A percentile compares a stretch with the other conserved stretches of the same genome.
Evolutionary conservation across 495 filamentous ascomycete species (phyloP).

Genomic region (Penicillium dipodomyicola): DNA sequence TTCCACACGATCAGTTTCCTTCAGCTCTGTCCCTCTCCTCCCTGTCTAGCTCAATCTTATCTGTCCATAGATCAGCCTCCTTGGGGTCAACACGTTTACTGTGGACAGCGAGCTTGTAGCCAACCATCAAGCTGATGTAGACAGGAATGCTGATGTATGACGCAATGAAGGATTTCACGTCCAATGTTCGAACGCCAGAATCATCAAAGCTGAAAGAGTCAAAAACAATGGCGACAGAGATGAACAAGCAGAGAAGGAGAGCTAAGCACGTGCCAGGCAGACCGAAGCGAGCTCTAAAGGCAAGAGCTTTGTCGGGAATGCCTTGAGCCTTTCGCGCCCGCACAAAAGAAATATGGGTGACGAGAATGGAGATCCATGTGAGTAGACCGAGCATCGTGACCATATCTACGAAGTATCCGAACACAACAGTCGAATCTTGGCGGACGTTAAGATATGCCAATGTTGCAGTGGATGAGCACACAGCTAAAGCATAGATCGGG

Average conservation of each 20-base stretch:
- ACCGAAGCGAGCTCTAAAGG: conserved; percentile 72
- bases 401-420: conserved; percentile 75
- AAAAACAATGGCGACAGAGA: conserved; percentile 71
- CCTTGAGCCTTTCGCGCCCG: conserved; percentile 66
- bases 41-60: conserved; percentile 20
- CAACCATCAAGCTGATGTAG: conserved; percentile 66
- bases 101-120: conserved; percentile 59
- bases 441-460: conserved; percentile 74
- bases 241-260: conserved; percentile 63
- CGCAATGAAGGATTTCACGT: conserved; percentile 68
- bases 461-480: conserved; percentile 56
- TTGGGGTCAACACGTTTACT: conserved; percentile 50
- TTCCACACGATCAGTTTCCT: too few species aligned
- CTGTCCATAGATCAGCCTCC: conserved; percentile 62
- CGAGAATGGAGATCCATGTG: conserved; percentile 70
- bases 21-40: neutral
- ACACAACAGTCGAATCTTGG: conserved; percentile 60
- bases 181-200: conserved; percentile 43
- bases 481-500: conserved; percentile 63
- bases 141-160: conserved; percentile 75
- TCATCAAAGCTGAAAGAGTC: conserved; percentile 53
- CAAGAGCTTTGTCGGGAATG: conserved; percentile 58
- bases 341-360: conserved; percentile 76
- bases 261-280: conserved; percentile 63
- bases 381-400: conserved; percentile 71